These are phyloP conservation scores for Eucalyptus viminalis DNA, from an alignment of 345 rosid genomes.

Conservation along the genomic window DNA sequence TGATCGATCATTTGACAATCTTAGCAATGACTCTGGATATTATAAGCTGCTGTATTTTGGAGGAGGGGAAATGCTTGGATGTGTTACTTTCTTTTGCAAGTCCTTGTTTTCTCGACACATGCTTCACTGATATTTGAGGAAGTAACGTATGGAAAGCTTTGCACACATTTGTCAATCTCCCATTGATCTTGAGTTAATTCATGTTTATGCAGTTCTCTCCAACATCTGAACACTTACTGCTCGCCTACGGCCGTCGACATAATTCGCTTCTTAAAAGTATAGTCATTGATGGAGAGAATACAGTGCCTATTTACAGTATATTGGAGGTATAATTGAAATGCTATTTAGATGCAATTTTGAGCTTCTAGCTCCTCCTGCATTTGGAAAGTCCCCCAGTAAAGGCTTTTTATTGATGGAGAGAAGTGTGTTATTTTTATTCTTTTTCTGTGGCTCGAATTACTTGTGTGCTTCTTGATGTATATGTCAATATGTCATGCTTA, in stretches of 20 bases:
- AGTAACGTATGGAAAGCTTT: neutral
- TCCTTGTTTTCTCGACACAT: neutral
- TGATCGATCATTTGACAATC: neutral
- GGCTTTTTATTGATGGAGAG: neutral
- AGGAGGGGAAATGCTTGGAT: neutral
- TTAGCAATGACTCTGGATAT: neutral
- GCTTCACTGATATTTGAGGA: neutral
- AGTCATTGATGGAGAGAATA: constrained; percentile 73
- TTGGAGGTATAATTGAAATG: constrained; percentile 48
- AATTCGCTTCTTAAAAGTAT: constrained; percentile 82
- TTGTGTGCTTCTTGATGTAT: neutral
- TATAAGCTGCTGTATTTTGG: neutral
- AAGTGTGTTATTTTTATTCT: neutral
- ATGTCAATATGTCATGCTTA: neutral
- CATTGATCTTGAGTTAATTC: neutral
- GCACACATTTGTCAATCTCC: neutral
- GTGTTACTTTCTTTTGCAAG: neutral
- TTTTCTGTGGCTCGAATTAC: neutral
- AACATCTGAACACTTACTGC: constrained; percentile 79
- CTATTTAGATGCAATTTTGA: neutral
- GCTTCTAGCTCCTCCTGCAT: neutral
- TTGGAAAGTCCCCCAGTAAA: neutral
- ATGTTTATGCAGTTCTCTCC: constrained; percentile 83
- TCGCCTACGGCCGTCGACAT: constrained; percentile 95
- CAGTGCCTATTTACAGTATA: constrained; percentile 80